Percentiles rank a stretch among this genome's conserved stretches.
Conservation (phyloP, 208 protist genomes). For the Leishmania aethiopica region DNA sequence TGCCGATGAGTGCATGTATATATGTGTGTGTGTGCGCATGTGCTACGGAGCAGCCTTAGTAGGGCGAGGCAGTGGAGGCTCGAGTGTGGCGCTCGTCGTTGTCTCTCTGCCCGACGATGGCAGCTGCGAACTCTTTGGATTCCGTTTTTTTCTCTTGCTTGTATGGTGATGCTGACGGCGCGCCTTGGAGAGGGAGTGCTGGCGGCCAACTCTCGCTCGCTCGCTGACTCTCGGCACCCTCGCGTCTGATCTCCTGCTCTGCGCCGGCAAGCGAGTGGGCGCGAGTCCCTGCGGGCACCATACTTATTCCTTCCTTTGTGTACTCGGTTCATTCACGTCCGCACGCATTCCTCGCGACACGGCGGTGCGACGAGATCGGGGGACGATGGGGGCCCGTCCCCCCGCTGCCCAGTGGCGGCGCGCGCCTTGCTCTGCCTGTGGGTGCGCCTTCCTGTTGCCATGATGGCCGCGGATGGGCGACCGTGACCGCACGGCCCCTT, state of each 20-base stretch:
- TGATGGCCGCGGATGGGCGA: neutral
- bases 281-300: no score
- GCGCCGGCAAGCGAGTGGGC: neutral
- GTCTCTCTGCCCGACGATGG: no score
- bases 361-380: neutral
- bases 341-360: neutral
- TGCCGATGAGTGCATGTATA: no score
- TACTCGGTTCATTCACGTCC: neutral
- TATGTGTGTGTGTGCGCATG: no score
- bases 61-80: no score
- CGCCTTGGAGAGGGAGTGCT: neutral
- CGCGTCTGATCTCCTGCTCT: no score
- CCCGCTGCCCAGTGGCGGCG: neutral
- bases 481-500: no score
- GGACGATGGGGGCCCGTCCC: neutral
- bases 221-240: neutral
- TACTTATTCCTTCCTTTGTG: neutral
- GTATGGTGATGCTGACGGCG: neutral
- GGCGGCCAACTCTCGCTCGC: neutral
- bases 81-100: no score
- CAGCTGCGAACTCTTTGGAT: slow-evolving; percentile 1
- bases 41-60: no score
- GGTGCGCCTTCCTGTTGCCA: neutral
- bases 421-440: neutral
- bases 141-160: no score